phyloP scores from a whole-genome alignment of 1,284 basidiomycete species.

The Fereydounia khargensis region DNA sequence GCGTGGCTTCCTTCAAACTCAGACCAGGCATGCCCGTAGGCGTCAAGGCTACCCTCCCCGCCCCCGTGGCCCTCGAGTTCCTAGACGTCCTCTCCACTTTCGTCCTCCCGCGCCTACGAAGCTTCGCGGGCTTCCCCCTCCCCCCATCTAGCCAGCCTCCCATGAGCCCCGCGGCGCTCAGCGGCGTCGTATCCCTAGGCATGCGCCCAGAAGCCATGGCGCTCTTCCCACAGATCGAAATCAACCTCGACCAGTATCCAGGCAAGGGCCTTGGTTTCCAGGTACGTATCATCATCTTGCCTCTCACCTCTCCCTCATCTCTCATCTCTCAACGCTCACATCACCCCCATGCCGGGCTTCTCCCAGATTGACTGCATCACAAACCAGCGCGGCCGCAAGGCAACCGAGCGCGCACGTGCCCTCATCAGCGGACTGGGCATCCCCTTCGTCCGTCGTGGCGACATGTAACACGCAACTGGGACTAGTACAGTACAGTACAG shows the following conservation, averaged over 20 bases:
- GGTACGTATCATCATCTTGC: constrained; percentile 3
- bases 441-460: constrained; percentile 51
- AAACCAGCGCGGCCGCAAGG: constrained; percentile 50
- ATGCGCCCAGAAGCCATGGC: constrained; percentile 79
- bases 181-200: constrained; percentile 85
- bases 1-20: constrained; percentile 79
- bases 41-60: constrained; percentile 83
- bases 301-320: background rate
- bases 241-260: constrained; percentile 55
- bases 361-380: constrained; percentile 52
- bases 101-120: constrained; percentile 85
- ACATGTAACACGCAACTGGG: no score
- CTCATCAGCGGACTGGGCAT: constrained; percentile 51
- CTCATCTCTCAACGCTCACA: background rate
- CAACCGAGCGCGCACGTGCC: constrained; percentile 47
- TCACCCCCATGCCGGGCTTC: background rate
- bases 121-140: constrained; percentile 78
- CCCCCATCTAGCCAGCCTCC: constrained; percentile 61
- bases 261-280: constrained; percentile 50
- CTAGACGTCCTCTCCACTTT: constrained; percentile 85
- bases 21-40: constrained; percentile 79
- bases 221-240: constrained; percentile 70
- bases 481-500: no score
- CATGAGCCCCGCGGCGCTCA: constrained; percentile 66
- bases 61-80: constrained; percentile 91